Percentiles rank a stretch among this genome's conserved stretches.
Conservation (phyloP, 75 land plant genomes). For the Gnetum montanum region DNA sequence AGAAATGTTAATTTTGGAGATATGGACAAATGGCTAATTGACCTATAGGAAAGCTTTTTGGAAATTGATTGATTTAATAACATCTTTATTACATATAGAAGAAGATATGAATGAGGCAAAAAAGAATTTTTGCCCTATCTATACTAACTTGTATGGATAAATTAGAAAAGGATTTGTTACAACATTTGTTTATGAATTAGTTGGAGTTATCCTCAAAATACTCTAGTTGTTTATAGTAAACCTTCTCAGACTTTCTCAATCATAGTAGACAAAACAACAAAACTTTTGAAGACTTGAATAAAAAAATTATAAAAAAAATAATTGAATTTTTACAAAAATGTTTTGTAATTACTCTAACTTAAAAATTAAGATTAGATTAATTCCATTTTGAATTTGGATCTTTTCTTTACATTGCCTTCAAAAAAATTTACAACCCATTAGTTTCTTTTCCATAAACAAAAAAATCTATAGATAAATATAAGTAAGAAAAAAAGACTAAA, state of each 20-base stretch:
- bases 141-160: no score
- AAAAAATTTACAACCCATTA: neutral
- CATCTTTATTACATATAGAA: constrained; percentile 18
- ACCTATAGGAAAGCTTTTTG: constrained; percentile 13
- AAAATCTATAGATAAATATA: no score
- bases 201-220: neutral
- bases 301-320: neutral
- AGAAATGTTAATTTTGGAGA: neutral
- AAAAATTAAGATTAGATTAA: neutral
- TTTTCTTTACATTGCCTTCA: neutral
- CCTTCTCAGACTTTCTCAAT: neutral
- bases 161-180: neutral
- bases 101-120: neutral
- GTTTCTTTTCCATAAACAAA: no score
- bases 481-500: no score
- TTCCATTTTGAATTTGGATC: neutral
- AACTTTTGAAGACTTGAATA: neutral
- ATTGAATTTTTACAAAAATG: neutral
- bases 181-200: neutral
- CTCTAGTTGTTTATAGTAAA: neutral
- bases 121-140: neutral
- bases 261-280: neutral
- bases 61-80: constrained; percentile 14
- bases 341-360: neutral
- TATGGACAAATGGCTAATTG: constrained; percentile 10